Evolutionary conservation across 192 early-diverging fungal species (phyloP).

Genomic region (Backusella macrospora): DNA sequence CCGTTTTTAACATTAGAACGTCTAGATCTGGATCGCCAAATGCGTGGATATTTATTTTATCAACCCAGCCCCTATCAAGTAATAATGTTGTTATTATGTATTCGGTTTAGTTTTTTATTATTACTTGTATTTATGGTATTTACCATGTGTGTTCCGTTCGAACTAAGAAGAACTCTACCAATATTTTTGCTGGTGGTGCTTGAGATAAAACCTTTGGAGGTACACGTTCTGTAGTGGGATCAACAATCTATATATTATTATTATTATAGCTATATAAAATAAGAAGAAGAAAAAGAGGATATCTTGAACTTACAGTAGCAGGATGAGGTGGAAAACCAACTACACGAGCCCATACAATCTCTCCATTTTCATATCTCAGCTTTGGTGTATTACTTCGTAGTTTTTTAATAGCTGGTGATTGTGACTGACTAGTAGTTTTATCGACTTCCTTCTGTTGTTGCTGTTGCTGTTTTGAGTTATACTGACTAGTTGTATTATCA

Average conservation of each 20-base stretch:
- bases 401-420: background rate
- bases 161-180: constrained; percentile 17
- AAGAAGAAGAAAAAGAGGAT: background rate
- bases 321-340: constrained; percentile 58
- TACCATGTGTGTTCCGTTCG: constrained; percentile 9
- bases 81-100: background rate
- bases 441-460: background rate
- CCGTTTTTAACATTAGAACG: constrained; percentile 20
- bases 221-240: background rate
- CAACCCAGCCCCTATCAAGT: constrained; percentile 17
- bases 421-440: background rate
- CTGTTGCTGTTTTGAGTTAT: background rate
- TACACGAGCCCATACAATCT: constrained; percentile 59
- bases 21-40: constrained; percentile 31
- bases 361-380: constrained; percentile 23
- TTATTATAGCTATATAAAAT: background rate
- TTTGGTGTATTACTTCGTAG: constrained; percentile 13
- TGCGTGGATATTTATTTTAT: constrained; percentile 20
- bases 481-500: background rate
- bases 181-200: background rate
- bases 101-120: background rate
- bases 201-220: background rate
- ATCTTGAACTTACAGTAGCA: constrained; percentile 41
- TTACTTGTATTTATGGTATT: background rate
- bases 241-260: background rate